Evolutionary conservation across 228 moss, liverwort and hornwort genomes (phyloP).

Genomic region (Sphagnum fallax): DNA sequence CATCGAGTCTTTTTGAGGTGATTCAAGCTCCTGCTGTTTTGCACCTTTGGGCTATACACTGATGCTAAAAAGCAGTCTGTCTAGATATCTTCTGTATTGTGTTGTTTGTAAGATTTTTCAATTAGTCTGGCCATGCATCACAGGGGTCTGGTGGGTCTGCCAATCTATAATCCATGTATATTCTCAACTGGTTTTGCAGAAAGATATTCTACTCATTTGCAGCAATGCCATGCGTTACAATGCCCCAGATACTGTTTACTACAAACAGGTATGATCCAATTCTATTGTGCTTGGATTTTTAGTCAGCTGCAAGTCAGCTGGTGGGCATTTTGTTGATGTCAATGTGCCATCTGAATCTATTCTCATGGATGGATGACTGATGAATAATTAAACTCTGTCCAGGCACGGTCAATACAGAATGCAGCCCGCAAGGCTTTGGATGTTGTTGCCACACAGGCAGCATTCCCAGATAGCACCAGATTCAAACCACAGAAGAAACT

Average conservation of each 20-base stretch:
- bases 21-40: not conserved
- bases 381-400: not conserved
- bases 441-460: conserved; percentile 17
- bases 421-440: conserved; percentile 39
- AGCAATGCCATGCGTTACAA: conserved; percentile 60
- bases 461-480: conserved; percentile 16
- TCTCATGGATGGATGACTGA: not conserved
- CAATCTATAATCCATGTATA: no score
- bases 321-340: not conserved
- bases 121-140: no score
- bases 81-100: no score
- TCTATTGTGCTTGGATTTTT: not conserved
- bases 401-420: conserved; percentile 47
- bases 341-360: not conserved
- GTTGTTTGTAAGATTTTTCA: no score
- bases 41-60: not conserved
- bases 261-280: conserved; percentile 27
- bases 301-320: not conserved
- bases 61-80: no score
- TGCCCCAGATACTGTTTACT: conserved; percentile 49
- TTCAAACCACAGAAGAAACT: conserved; percentile 26
- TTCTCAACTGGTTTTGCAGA: conserved; percentile 13
- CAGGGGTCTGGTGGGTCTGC: no score
- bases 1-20: conserved; percentile 35
- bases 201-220: conserved; percentile 40